These are phyloP conservation scores for Colletotrichum liriopes DNA, from an alignment of 2,329 filamentous ascomycete genomes.

Conservation along the genomic window DNA sequence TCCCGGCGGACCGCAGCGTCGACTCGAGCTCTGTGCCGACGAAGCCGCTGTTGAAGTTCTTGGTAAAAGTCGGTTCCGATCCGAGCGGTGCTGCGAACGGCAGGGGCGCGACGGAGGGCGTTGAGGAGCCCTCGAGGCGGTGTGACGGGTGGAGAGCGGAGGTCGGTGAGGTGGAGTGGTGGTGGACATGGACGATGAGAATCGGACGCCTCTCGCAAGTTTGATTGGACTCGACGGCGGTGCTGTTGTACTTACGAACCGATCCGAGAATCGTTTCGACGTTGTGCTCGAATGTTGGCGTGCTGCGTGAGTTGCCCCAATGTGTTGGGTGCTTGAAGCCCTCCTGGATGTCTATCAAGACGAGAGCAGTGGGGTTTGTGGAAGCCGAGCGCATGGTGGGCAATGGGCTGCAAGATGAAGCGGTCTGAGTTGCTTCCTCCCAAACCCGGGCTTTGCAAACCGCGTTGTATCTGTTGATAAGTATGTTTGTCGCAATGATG, in stretches of 20 bases:
- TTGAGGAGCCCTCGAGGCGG: constrained; percentile 47
- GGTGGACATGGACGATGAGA: constrained; percentile 62
- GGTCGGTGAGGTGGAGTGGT: constrained; percentile 55
- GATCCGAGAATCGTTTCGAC: constrained; percentile 54
- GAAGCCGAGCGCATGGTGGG: constrained; percentile 44
- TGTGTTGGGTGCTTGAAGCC: constrained; percentile 57
- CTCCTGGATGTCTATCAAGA: constrained; percentile 64
- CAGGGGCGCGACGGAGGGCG: constrained; percentile 51
- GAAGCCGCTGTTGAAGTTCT: constrained; percentile 63
- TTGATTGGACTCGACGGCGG: neutral
- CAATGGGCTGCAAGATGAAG: neutral
- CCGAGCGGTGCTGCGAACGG: constrained; percentile 47
- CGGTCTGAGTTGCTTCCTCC: neutral
- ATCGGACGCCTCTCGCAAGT: constrained; percentile 35
- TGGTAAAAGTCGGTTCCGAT: constrained; percentile 58
- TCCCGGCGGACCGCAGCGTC: constrained; percentile 51
- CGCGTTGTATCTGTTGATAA: neutral
- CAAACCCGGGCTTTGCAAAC: no score
- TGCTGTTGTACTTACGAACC: constrained; percentile 43
- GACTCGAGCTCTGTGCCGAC: constrained; percentile 60
- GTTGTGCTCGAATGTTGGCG: constrained; percentile 61
- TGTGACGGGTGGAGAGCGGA: constrained; percentile 56
- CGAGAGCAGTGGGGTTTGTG: constrained; percentile 55
- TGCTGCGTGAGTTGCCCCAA: constrained; percentile 60
- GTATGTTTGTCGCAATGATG: neutral